These are phyloP conservation scores for Cryptococcus sp. DNA, from an alignment of 1,284 basidiomycete genomes.

Conservation along the genomic window DNA sequence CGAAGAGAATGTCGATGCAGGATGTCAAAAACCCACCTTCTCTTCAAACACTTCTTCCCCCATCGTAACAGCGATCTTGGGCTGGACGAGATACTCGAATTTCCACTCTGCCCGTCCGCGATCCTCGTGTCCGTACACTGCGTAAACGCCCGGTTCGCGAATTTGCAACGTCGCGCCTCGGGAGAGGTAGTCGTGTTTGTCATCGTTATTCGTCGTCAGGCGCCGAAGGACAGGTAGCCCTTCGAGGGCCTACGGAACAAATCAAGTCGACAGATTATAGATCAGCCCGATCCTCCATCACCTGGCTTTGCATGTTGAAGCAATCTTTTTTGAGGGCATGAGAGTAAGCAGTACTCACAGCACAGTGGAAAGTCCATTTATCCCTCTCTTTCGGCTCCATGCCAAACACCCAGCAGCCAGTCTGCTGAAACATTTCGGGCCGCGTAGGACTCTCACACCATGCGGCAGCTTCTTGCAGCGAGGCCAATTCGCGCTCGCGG, in stretches of 20 bases:
- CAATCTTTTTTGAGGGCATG: background rate
- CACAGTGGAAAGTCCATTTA: slow-evolving; percentile 68
- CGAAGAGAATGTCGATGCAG: slow-evolving; percentile 19
- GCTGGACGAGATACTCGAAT: slow-evolving; percentile 72
- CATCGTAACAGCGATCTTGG: slow-evolving; percentile 57
- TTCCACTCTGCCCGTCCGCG: slow-evolving; percentile 64
- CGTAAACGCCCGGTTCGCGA: slow-evolving; percentile 70
- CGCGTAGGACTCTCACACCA: slow-evolving; percentile 24
- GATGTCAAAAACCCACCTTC: slow-evolving; percentile 56
- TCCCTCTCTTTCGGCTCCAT: slow-evolving; percentile 59
- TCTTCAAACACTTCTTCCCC: slow-evolving; percentile 63
- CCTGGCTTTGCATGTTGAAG: background rate
- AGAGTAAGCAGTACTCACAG: slow-evolving; percentile 36
- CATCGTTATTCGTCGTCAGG: slow-evolving; percentile 65
- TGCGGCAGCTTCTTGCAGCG: slow-evolving; percentile 20
- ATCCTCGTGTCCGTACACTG: slow-evolving; percentile 65
- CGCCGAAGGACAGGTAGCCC: slow-evolving; percentile 66
- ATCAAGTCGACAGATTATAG: background rate
- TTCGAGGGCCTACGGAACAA: slow-evolving; percentile 58
- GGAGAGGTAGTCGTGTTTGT: slow-evolving; percentile 68
- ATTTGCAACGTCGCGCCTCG: slow-evolving; percentile 67
- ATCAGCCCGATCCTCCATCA: background rate
- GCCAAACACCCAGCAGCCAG: slow-evolving; percentile 60
- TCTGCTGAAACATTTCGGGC: slow-evolving; percentile 30
- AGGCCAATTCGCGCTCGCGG: slow-evolving; percentile 17